phyloP scores from a whole-genome alignment of 768 basidiomycete genomes.

The Phylloporus sp. region DNA sequence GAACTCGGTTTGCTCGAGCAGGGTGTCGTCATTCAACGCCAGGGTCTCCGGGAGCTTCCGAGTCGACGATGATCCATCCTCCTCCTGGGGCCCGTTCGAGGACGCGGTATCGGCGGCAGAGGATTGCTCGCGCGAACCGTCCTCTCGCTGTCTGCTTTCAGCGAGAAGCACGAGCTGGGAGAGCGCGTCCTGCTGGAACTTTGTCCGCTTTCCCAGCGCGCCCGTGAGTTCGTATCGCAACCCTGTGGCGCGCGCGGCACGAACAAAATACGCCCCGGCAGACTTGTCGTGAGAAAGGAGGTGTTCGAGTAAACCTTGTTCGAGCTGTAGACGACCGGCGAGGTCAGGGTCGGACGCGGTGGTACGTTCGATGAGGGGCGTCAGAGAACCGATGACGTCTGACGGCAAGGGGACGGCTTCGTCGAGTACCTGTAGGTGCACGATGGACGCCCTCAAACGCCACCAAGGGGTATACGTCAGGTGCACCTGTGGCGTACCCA shows the following conservation, averaged over 20 bases:
- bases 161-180: constrained; percentile 93
- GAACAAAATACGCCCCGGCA: constrained; percentile 73
- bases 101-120: constrained; percentile 5
- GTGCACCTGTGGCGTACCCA: constrained; percentile 47
- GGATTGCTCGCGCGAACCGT: constrained; percentile 7
- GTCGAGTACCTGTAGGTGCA: constrained; percentile 77
- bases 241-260: constrained; percentile 70
- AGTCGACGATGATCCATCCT: constrained; percentile 1
- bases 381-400: constrained; percentile 37
- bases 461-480: constrained; percentile 66
- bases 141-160: constrained; percentile 58
- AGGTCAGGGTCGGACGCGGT: constrained; percentile 60
- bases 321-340: constrained; percentile 60
- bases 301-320: constrained; percentile 78
- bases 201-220: constrained; percentile 88
- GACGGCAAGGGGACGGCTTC: constrained; percentile 65
- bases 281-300: constrained; percentile 66
- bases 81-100: constrained; percentile 4
- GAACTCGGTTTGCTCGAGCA: constrained; percentile 91
- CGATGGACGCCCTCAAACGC: constrained; percentile 64
- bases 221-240: constrained; percentile 90
- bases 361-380: constrained; percentile 37
- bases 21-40: constrained; percentile 88
- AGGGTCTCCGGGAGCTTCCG: constrained; percentile 70
- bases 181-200: constrained; percentile 80